Conservation (phyloP, 192 early-diverging fungal genomes). For the Fimicolochytrium jonesii region DNA sequence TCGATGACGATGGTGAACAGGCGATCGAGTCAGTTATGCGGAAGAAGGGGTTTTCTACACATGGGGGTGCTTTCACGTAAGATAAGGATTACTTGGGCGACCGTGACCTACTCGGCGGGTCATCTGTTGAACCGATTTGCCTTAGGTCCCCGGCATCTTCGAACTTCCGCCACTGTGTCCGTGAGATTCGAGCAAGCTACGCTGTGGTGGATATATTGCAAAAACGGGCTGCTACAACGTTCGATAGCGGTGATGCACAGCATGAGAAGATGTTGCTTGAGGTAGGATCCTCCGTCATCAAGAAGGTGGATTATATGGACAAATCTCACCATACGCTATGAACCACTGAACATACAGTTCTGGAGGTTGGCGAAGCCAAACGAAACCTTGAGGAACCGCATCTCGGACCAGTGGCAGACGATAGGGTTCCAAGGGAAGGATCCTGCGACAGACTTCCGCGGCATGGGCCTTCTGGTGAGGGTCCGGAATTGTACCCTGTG, state of each 20-base stretch:
- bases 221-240: constrained; percentile 57
- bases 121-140: too few relatives aligned
- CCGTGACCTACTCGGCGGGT: too few relatives aligned
- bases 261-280: constrained; percentile 62
- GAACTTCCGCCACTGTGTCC: too few relatives aligned
- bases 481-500: too few relatives aligned
- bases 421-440: constrained; percentile 84
- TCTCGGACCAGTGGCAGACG: constrained; percentile 63
- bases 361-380: constrained; percentile 61
- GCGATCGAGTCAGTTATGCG: too few relatives aligned
- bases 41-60: too few relatives aligned
- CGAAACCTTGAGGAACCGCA: constrained; percentile 39
- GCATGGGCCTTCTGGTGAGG: constrained; percentile 67
- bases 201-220: constrained; percentile 45
- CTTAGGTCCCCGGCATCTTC: too few relatives aligned
- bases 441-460: constrained; percentile 81
- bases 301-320: constrained; percentile 1
- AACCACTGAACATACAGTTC: constrained; percentile 33
- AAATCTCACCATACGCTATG: background rate
- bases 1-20: too few relatives aligned
- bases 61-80: too few relatives aligned
- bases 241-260: constrained; percentile 48
- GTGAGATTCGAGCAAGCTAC: background rate
- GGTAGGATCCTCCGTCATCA: constrained; percentile 27
- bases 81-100: too few relatives aligned